Evolutionary conservation across 305 asterid species (phyloP), one percentile per base, ranked within the genome.

Genomic region (Fraxinus sp.): DNA sequence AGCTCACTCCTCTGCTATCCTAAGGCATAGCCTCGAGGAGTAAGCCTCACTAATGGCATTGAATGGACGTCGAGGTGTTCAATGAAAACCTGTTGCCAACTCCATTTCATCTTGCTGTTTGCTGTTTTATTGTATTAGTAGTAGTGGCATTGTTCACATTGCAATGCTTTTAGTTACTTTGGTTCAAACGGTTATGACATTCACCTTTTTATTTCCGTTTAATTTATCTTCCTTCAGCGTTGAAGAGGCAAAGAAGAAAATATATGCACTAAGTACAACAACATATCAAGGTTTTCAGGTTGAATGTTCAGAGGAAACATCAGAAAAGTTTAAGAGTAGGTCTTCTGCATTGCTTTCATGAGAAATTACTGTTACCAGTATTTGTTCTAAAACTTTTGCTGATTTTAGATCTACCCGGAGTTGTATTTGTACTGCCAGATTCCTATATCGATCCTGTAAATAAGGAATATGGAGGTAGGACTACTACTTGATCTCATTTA

Each of bases 391-490:
- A 55, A 22, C 4, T 70, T 76, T 83, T 85, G 76, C 62, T 76
- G 71, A 77, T 20, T 64, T 82, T 88, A 96, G 99, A 83, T 79
- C 78, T 93, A 26, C 94, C 94, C 3, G 97, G 93, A 78, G 99
- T 96, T 78, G 94, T 96, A 30, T 94, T 96, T 85, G 92, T 96
- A 20, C 85, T 96, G 83, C 99, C 99, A 37, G 99, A 96, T 88
- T 96, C 99, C 10, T 96, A 96, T 84, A 93, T 93, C 49, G 98
- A 96, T 90, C 97, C 98, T 24, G 89, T 82, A 16, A 92, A 94
- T 73, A 94, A 96, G 90, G 97, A 94, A 82, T 96, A 96, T 81
- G 99, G 99, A 96, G 99, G 99, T 93, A 82, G 70, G 86, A 41
- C 49, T 74, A 64, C 78, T 9, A 71, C 78, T 64, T n/a, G 75